These are phyloP conservation scores for Fusarium tuaranense DNA, from an alignment of 2,329 filamentous ascomycete species.

Conservation along the genomic window DNA sequence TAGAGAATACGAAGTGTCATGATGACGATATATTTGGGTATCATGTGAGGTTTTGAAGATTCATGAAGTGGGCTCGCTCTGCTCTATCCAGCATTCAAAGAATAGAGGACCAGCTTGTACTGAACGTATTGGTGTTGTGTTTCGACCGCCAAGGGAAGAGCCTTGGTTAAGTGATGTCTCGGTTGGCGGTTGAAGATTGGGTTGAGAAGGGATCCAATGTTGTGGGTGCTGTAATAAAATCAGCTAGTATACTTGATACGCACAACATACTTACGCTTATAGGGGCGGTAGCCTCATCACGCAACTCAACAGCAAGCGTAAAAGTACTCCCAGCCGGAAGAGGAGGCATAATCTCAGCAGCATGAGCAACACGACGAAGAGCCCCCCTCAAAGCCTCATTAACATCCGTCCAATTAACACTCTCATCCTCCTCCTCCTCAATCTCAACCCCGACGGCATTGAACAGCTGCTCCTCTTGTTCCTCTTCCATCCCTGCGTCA, in stretches of 20 bases:
- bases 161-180: conserved; percentile 45
- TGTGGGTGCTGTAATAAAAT: conserved; percentile 63
- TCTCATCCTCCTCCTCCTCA: conserved; percentile 36
- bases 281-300: conserved; percentile 68
- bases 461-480: conserved; percentile 39
- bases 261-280: conserved; percentile 62
- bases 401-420: conserved; percentile 69
- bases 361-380: conserved; percentile 71
- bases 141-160: conserved; percentile 50
- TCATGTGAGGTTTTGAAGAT: conserved; percentile 4
- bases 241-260: neutral
- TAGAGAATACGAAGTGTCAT: conserved; percentile 41
- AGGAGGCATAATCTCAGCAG: conserved; percentile 66
- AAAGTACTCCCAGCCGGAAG: conserved; percentile 77
- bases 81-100: conserved; percentile 75
- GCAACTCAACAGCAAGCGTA: conserved; percentile 80
- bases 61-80: conserved; percentile 20
- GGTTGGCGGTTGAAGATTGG: conserved; percentile 56
- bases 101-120: conserved; percentile 70
- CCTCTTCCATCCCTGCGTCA: neutral
- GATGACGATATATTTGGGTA: conserved; percentile 38
- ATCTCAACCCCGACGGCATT: conserved; percentile 27
- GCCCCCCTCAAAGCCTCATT: conserved; percentile 79
- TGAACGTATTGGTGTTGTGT: conserved; percentile 63
- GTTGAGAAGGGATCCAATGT: conserved; percentile 69